Percentiles rank a stretch among this genome's conserved stretches.
Conservation (phyloP, 768 basidiomycete species). For the Trametes meyenii region DNA sequence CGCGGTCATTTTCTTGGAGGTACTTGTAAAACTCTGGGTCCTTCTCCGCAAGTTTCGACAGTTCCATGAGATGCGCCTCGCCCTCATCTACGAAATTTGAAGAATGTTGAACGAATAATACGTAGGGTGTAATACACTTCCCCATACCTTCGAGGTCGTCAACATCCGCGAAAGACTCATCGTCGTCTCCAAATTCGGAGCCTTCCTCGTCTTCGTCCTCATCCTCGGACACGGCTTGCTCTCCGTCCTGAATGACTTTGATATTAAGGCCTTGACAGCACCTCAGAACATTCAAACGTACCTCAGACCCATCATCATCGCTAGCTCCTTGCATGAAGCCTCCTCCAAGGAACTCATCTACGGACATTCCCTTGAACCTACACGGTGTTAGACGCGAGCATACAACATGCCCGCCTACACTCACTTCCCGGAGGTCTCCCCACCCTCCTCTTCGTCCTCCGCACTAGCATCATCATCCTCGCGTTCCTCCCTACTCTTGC, state of each 20-base stretch:
- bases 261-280: background rate
- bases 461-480: slow-evolving; percentile 32
- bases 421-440: slow-evolving; percentile 29
- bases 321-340: slow-evolving; percentile 71
- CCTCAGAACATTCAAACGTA: slow-evolving; percentile 23
- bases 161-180: slow-evolving; percentile 72
- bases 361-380: slow-evolving; percentile 60
- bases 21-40: slow-evolving; percentile 99
- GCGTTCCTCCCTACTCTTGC: slow-evolving; percentile 25
- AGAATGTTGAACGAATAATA: background rate
- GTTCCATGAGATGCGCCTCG: slow-evolving; percentile 72
- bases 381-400: background rate
- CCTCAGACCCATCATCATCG: slow-evolving; percentile 41
- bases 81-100: slow-evolving; percentile 59
- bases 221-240: slow-evolving; percentile 41
- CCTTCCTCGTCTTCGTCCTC: slow-evolving; percentile 41
- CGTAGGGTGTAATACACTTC: slow-evolving; percentile 5
- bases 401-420: slow-evolving; percentile 11
- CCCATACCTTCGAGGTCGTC: slow-evolving; percentile 72
- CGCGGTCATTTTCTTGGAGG: slow-evolving; percentile 91
- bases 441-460: slow-evolving; percentile 30
- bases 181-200: slow-evolving; percentile 50
- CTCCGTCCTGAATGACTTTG: slow-evolving; percentile 23
- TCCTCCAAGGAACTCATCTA: slow-evolving; percentile 76
- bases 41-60: slow-evolving; percentile 89